These are phyloP conservation scores for Allium sativum DNA, from an alignment of 106 monocot genomes.

Conservation along the genomic window DNA sequence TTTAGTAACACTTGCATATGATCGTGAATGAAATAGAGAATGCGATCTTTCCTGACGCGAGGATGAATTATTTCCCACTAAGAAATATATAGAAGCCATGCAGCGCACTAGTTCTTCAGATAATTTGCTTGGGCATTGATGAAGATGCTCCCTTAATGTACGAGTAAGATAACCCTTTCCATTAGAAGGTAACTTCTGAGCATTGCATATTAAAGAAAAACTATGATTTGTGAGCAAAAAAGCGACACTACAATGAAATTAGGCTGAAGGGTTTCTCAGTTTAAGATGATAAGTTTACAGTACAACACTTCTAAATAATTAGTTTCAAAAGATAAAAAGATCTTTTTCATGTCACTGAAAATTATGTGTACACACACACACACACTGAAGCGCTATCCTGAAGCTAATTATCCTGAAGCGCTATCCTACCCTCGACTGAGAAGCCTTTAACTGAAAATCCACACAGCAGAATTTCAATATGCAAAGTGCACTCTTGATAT, in stretches of 20 bases:
- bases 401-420: too few species aligned
- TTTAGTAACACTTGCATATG: slow-evolving; percentile 38
- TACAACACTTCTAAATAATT: too few species aligned
- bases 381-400: too few species aligned
- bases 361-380: too few species aligned
- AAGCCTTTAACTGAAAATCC: too few species aligned
- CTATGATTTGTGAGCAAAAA: slow-evolving; percentile 1
- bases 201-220: slow-evolving; percentile 3
- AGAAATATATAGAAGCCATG: slow-evolving; percentile 69
- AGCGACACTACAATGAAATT: not conserved
- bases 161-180: slow-evolving; percentile 33
- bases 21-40: slow-evolving; percentile 42
- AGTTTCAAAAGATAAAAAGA: too few species aligned
- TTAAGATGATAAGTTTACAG: too few species aligned
- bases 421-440: too few species aligned
- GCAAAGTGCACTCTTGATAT: too few species aligned
- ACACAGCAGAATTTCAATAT: too few species aligned
- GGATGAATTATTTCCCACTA: slow-evolving; percentile 19
- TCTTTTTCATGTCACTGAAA: too few species aligned
- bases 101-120: slow-evolving; percentile 79
- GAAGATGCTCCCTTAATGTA: slow-evolving; percentile 52
- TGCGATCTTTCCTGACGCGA: slow-evolving; percentile 18
- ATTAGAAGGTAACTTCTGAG: slow-evolving; percentile 25
- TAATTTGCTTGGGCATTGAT: slow-evolving; percentile 59
- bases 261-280: too few species aligned